Percentiles rank a stretch among this genome's conserved stretches.
Evolutionary conservation across 2,329 filamentous ascomycete genomes (phyloP).

Genomic region (Colletotrichum spaethianum): DNA sequence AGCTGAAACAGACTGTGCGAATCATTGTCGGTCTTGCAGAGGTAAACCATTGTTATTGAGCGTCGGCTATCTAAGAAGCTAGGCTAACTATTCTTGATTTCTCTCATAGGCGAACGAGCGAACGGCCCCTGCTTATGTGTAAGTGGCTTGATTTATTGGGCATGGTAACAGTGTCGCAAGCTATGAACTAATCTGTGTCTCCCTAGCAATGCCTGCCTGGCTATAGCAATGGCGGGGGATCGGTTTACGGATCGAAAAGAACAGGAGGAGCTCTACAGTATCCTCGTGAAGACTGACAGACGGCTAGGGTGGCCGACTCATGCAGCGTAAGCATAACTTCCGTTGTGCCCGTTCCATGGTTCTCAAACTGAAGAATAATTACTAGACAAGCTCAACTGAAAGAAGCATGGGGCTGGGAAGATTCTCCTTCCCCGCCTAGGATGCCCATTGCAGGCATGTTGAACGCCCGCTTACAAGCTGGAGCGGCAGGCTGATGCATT

Average conservation of each 20-base stretch:
- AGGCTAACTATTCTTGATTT: not conserved
- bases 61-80: not conserved
- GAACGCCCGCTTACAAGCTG: not conserved
- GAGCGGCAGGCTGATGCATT: not conserved
- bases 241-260: constrained; percentile 54
- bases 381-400: constrained; percentile 19
- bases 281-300: constrained; percentile 51
- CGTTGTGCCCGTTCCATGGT: too few species aligned
- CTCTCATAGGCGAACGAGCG: constrained; percentile 24
- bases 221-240: constrained; percentile 54
- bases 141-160: not conserved
- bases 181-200: not conserved
- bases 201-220: constrained; percentile 47
- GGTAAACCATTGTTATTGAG: constrained; percentile 35
- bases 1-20: constrained; percentile 48
- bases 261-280: constrained; percentile 54
- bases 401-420: constrained; percentile 30
- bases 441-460: constrained; percentile 30
- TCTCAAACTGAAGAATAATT: not conserved
- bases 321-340: constrained; percentile 45
- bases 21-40: constrained; percentile 49
- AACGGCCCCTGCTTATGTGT: constrained; percentile 36
- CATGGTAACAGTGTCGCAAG: too few species aligned
- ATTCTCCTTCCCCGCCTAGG: constrained; percentile 21
- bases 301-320: constrained; percentile 49